phyloP scores from a whole-genome alignment of 1,139 yeast genomes.

The Eremothecium coryli region DNA sequence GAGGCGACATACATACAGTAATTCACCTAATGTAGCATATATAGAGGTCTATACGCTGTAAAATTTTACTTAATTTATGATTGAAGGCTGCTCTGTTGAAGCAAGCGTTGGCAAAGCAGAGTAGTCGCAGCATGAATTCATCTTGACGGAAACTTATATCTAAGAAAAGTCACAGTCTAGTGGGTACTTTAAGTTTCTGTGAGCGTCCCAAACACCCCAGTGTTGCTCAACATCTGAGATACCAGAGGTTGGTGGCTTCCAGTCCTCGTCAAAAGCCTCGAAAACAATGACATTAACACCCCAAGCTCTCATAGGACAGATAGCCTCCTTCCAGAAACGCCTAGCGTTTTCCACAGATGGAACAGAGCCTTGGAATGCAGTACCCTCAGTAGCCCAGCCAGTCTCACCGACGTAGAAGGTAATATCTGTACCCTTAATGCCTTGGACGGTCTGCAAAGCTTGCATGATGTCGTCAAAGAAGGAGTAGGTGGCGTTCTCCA shows the following conservation, averaged over 20 bases:
- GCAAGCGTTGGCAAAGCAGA: too few relatives aligned
- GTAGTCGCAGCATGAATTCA: too few relatives aligned
- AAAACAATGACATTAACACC: conserved; percentile 86
- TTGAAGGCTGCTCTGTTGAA: neutral
- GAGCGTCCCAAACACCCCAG: conserved; percentile 80
- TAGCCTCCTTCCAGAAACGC: conserved; percentile 73
- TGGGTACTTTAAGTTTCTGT: conserved; percentile 48
- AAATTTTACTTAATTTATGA: neutral
- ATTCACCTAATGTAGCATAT: neutral
- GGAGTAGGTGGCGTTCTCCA: conserved; percentile 70
- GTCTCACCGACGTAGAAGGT: conserved; percentile 96
- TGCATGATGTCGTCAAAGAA: conserved; percentile 96
- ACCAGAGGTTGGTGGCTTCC: conserved; percentile 90
- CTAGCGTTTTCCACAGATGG: conserved; percentile 71
- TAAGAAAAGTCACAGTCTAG: conserved; percentile 45
- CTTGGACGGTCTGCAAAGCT: conserved; percentile 79
- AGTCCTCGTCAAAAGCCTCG: conserved; percentile 91
- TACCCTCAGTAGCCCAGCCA: conserved; percentile 95
- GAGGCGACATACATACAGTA: too few relatives aligned
- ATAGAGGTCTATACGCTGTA: neutral
- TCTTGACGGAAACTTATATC: neutral
- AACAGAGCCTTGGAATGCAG: conserved; percentile 49
- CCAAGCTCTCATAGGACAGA: conserved; percentile 92
- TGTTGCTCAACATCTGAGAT: conserved; percentile 78
- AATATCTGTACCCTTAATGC: conserved; percentile 74